A percentile compares a stretch with the other conserved stretches of the same genome.
Evolutionary conservation across 164 flowering plant species (phyloP).

Genomic region (Umbellularia californica): DNA sequence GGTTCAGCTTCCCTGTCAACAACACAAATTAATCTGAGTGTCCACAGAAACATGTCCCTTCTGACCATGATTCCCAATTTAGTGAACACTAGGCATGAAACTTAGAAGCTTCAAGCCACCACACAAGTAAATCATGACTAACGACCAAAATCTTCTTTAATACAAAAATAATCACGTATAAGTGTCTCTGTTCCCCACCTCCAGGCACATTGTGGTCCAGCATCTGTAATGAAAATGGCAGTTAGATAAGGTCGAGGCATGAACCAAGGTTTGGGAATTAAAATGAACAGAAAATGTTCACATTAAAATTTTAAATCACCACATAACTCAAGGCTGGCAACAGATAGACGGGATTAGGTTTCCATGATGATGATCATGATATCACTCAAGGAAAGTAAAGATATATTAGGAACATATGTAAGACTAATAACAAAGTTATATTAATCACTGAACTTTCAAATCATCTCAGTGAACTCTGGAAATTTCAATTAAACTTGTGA

Average conservation of each 20-base stretch:
- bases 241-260: slow-evolving; percentile 10
- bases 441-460: too few relatives aligned
- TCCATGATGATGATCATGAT: not conserved
- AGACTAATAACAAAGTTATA: too few relatives aligned
- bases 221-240: slow-evolving; percentile 55
- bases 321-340: not conserved
- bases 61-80: slow-evolving; percentile 5
- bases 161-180: not conserved
- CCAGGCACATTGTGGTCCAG: slow-evolving; percentile 96
- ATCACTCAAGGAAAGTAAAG: too few relatives aligned
- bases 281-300: not conserved
- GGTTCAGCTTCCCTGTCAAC: slow-evolving; percentile 75
- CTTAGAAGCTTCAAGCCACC: not conserved
- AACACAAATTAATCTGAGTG: not conserved
- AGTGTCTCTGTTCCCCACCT: slow-evolving; percentile 42
- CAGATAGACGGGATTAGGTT: not conserved
- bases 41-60: not conserved
- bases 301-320: too few relatives aligned
- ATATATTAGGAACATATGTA: too few relatives aligned
- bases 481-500: too few relatives aligned
- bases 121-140: slow-evolving; percentile 3
- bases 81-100: not conserved
- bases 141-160: slow-evolving; percentile 3
- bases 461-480: too few relatives aligned
- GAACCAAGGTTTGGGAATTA: not conserved